phyloP scores from a whole-genome alignment of 1,284 basidiomycete genomes.

The Ceratorhiza oryzae-sativae region DNA sequence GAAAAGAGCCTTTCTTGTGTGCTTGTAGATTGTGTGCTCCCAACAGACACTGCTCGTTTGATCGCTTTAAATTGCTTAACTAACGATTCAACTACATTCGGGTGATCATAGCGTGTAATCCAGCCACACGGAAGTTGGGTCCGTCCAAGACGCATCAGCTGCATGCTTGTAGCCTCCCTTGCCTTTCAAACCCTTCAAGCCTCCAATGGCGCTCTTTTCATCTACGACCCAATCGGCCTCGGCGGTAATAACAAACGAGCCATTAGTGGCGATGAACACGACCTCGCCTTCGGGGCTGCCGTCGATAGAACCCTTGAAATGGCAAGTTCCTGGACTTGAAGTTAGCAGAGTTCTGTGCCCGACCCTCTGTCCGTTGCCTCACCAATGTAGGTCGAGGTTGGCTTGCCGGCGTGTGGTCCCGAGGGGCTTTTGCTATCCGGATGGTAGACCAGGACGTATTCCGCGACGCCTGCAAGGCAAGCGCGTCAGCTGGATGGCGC shows the following conservation, averaged over 20 bases:
- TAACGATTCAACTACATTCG: too few relatives aligned
- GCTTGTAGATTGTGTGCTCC: too few relatives aligned
- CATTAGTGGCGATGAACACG: slow-evolving; percentile 33
- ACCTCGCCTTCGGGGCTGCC: slow-evolving; percentile 40
- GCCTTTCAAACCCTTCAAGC: slow-evolving; percentile 40
- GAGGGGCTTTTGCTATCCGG: slow-evolving; percentile 12
- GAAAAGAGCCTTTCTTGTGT: too few relatives aligned
- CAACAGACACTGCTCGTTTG: too few relatives aligned
- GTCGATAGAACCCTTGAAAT: slow-evolving; percentile 39
- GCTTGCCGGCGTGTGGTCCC: slow-evolving; percentile 28
- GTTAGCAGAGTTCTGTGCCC: not conserved
- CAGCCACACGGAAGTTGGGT: slow-evolving; percentile 24
- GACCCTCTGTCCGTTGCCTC: not conserved
- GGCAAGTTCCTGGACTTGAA: slow-evolving; percentile 5
- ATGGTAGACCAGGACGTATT: slow-evolving; percentile 41
- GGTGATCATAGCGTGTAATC: slow-evolving; percentile 8
- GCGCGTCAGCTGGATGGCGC: not conserved
- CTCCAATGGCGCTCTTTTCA: slow-evolving; percentile 37
- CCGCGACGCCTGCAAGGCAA: slow-evolving; percentile 29
- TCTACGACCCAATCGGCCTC: slow-evolving; percentile 39
- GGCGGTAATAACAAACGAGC: slow-evolving; percentile 16
- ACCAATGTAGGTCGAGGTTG: slow-evolving; percentile 36
- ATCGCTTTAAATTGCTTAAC: too few relatives aligned
- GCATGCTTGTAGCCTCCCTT: slow-evolving; percentile 36
- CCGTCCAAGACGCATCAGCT: not conserved